phyloP scores from a whole-genome alignment of 768 basidiomycete genomes.

The Suillus cothurnatus region DNA sequence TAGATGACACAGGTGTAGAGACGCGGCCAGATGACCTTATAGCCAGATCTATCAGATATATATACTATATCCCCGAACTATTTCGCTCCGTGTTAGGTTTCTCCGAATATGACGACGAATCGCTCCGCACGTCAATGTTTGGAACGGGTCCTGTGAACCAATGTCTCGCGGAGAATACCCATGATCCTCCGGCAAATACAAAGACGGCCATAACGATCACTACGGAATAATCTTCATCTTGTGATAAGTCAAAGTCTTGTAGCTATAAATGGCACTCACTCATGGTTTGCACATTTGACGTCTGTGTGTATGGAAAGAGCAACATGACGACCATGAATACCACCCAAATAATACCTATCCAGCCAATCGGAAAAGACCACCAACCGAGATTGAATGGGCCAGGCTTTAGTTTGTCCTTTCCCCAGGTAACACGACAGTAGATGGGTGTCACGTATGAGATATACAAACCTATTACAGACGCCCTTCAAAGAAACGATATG shows the following conservation, averaged over 20 bases:
- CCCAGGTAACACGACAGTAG: conserved; percentile 38
- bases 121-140: conserved; percentile 23
- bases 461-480: conserved; percentile 37
- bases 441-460: conserved; percentile 42
- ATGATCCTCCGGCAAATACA: conserved; percentile 31
- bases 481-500: conserved; percentile 16
- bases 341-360: conserved; percentile 33
- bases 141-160: conserved; percentile 39
- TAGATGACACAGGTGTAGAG: conserved; percentile 39
- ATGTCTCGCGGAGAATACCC: conserved; percentile 36
- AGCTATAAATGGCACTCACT: conserved; percentile 26
- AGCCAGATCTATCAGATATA: not conserved
- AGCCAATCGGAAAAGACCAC: conserved; percentile 34
- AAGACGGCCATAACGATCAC: conserved; percentile 36
- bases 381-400: conserved; percentile 37
- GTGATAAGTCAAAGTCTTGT: not conserved
- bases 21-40: not conserved
- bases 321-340: conserved; percentile 36
- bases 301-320: conserved; percentile 34
- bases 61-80: conserved; percentile 1
- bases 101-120: conserved; percentile 10
- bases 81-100: conserved; percentile 9
- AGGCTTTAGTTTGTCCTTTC: conserved; percentile 34
- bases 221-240: conserved; percentile 21
- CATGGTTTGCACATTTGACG: conserved; percentile 29